A percentile compares a stretch with the other conserved stretches of the same genome.
Evolutionary conservation across 2,329 filamentous ascomycete species (phyloP).

Genomic region (Gremmenia infestans): DNA sequence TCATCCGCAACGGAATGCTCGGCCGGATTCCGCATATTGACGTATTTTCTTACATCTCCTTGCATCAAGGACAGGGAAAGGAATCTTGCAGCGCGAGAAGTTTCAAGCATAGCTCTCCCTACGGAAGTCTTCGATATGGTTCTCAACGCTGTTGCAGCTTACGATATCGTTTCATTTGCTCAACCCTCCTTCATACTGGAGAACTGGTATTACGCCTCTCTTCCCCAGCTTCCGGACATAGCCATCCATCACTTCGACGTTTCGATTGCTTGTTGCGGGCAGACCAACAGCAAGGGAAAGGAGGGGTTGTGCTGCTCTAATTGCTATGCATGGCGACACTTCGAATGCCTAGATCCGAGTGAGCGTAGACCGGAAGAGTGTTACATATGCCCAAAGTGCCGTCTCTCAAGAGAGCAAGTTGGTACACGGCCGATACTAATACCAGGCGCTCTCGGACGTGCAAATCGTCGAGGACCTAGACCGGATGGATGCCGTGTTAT

Average conservation of each 20-base stretch:
- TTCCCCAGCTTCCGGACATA: conserved; percentile 3
- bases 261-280: conserved; percentile 6
- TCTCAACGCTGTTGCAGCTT: conserved; percentile 2
- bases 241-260: conserved; percentile 4
- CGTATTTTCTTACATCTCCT: conserved; percentile 2
- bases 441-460: conserved; percentile 5
- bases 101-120: conserved; percentile 1
- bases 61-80: background rate
- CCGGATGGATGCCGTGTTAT: conserved; percentile 8
- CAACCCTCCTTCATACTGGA: conserved; percentile 2
- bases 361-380: conserved; percentile 1
- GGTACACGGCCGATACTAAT: conserved; percentile 2
- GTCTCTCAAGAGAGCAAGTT: conserved; percentile 5
- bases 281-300: background rate
- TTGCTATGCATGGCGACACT: conserved; percentile 8
- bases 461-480: conserved; percentile 5
- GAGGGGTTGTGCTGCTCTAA: conserved; percentile 7
- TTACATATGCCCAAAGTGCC: conserved; percentile 8
- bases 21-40: conserved; percentile 5
- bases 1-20: conserved; percentile 4
- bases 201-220: conserved; percentile 5
- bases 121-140: conserved; percentile 3
- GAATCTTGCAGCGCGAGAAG: conserved; percentile 4
- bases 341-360: conserved; percentile 4
- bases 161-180: conserved; percentile 6